Conservation (phyloP, 768 basidiomycete species). For the Crucibulum laeve region DNA sequence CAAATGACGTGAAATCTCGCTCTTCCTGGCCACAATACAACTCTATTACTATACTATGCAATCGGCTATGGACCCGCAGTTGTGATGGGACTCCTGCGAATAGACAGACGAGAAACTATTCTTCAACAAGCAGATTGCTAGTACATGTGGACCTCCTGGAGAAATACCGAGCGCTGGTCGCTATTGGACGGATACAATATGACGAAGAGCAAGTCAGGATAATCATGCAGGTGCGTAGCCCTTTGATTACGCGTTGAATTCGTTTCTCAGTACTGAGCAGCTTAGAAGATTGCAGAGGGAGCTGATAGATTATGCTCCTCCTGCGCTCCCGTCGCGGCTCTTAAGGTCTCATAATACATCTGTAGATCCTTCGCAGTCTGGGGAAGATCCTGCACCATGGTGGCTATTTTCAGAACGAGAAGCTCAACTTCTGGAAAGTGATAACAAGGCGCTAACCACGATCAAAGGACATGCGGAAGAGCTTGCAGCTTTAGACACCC, state of each 20-base stretch:
- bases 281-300: constrained; percentile 43
- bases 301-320: constrained; percentile 45
- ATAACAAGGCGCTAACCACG: constrained; percentile 16
- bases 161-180: constrained; percentile 41
- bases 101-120: too few relatives aligned
- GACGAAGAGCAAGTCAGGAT: constrained; percentile 49
- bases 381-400: constrained; percentile 27
- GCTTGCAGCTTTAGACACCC: constrained; percentile 43
- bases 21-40: too few relatives aligned
- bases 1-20: too few relatives aligned
- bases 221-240: constrained; percentile 37
- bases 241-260: background rate
- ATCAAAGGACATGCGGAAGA: constrained; percentile 44
- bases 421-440: constrained; percentile 10
- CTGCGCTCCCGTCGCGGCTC: constrained; percentile 19
- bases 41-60: too few relatives aligned
- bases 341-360: constrained; percentile 19
- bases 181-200: constrained; percentile 39
- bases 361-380: constrained; percentile 10
- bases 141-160: constrained; percentile 38
- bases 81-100: too few relatives aligned
- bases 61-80: too few relatives aligned
- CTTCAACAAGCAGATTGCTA: constrained; percentile 5
- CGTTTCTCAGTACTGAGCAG: constrained; percentile 18
- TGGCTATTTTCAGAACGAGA: constrained; percentile 18